A percentile compares a stretch with the other conserved stretches of the same genome.
These are phyloP conservation scores for Claviceps capensis DNA, from an alignment of 2,329 filamentous ascomycete genomes.

Conservation along the genomic window DNA sequence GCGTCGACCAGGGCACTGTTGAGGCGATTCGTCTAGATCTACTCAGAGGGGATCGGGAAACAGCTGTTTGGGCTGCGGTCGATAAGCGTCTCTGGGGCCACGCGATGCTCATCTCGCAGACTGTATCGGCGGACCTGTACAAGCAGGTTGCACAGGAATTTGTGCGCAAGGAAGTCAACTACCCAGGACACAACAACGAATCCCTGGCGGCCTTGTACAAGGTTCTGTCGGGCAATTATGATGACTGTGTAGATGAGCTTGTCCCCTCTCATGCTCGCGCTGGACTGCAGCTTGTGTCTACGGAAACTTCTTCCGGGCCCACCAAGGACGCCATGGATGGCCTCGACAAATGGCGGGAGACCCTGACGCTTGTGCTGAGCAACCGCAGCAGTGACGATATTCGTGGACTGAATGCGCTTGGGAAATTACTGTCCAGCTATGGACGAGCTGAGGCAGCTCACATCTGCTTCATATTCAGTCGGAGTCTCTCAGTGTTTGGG, in stretches of 20 bases:
- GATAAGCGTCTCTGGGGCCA: constrained; percentile 94
- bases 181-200: constrained; percentile 64
- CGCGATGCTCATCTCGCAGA: constrained; percentile 75
- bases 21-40: constrained; percentile 61
- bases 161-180: constrained; percentile 85
- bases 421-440: constrained; percentile 71
- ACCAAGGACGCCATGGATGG: constrained; percentile 67
- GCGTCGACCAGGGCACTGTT: constrained; percentile 54
- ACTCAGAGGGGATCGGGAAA: constrained; percentile 70
- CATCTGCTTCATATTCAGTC: constrained; percentile 82
- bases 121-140: constrained; percentile 69
- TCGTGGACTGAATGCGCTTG: constrained; percentile 64
- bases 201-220: constrained; percentile 86
- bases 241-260: constrained; percentile 90
- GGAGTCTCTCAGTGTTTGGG: constrained; percentile 55
- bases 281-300: constrained; percentile 80
- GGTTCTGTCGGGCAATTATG: constrained; percentile 82
- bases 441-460: constrained; percentile 84
- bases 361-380: constrained; percentile 68
- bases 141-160: constrained; percentile 93
- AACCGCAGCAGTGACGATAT: constrained; percentile 75
- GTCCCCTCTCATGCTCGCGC: constrained; percentile 86
- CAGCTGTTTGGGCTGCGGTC: constrained; percentile 84
- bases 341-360: constrained; percentile 88
- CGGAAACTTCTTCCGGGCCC: constrained; percentile 44